These are phyloP conservation scores for Agmasoma carcini DNA, from an alignment of 371 early-diverging fungal species.

Conservation along the genomic window DNA sequence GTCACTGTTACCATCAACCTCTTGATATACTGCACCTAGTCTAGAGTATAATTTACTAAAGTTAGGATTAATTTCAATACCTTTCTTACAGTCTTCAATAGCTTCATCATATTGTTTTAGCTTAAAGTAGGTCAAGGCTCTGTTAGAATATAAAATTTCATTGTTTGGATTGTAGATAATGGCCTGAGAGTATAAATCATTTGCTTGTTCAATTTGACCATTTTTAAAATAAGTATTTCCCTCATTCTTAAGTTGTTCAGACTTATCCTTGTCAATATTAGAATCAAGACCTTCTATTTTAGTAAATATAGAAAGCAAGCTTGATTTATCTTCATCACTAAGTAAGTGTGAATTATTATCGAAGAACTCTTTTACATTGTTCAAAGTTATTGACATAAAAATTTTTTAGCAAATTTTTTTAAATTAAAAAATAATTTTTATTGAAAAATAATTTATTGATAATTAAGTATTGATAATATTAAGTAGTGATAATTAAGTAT, in stretches of 20 bases:
- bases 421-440: no score
- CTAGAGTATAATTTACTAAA: conserved; percentile 86
- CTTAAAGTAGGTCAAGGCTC: conserved; percentile 82
- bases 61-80: conserved; percentile 66
- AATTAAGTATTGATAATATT: no score
- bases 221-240: conserved; percentile 80
- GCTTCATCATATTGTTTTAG: conserved; percentile 78
- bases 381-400: no score
- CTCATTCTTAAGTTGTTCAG: conserved; percentile 62
- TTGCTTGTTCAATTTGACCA: conserved; percentile 69
- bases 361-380: not conserved
- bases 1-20: conserved; percentile 6
- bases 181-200: conserved; percentile 73
- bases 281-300: not conserved
- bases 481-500: no score
- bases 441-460: no score
- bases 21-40: conserved; percentile 52
- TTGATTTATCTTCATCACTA: not conserved
- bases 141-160: conserved; percentile 73
- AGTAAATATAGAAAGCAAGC: not conserved
- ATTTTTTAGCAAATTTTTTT: no score
- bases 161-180: conserved; percentile 69
- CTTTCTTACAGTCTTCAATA: conserved; percentile 74
- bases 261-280: not conserved
- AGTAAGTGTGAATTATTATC: not conserved